Evolutionary conservation across 495 filamentous ascomycete genomes (phyloP), one percentile per base, ranked within the genome.

Genomic region (Tirmania nivea): DNA sequence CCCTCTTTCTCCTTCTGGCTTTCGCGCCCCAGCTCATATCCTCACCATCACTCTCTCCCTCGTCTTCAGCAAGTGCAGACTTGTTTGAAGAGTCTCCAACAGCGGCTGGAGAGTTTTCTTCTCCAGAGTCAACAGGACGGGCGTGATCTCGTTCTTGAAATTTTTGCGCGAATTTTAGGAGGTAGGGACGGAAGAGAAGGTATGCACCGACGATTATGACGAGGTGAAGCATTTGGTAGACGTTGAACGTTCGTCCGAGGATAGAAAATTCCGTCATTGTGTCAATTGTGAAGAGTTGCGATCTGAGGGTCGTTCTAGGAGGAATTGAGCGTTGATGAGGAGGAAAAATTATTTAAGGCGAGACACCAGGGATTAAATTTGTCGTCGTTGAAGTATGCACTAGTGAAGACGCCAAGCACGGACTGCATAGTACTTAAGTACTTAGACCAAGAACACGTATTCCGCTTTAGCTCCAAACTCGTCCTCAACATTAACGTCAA

Each of bases 171-270:
- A 56, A 50, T 34, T 58, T 54, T 17, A 52, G 36, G 50, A 77
- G 70, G 55, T 69, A 71, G 9, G 73, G 70, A 5, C 72, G 69
- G 16, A 75, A 48, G 10, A 75, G 52, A 48, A 72, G 39, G 65
- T 74, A 75, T 53, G 65, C 66, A 52, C 70, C 51, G 3, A 75
- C 67, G 31, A 69, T 69, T 52, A 63, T 54, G 36, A 69, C 58
- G 52, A 73, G 63, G 51, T 69, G 70, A 19, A 72, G 65, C 66
- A 67, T 73, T 59, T 70, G 69, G 48, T 60, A 56, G 50, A 60
- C 51, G 63, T 58, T 66, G 45, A 73, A 45, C 17, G 39, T 6
- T 45, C 39, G 39, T 4, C 39, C 39, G 14, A 45, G 39, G 3
- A 45, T 19, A 14, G 8, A 6, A 8, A 45, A 31, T 31, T 31